phyloP scores from a whole-genome alignment of 352 stramenopile species.

The Discostella stelligera region DNA sequence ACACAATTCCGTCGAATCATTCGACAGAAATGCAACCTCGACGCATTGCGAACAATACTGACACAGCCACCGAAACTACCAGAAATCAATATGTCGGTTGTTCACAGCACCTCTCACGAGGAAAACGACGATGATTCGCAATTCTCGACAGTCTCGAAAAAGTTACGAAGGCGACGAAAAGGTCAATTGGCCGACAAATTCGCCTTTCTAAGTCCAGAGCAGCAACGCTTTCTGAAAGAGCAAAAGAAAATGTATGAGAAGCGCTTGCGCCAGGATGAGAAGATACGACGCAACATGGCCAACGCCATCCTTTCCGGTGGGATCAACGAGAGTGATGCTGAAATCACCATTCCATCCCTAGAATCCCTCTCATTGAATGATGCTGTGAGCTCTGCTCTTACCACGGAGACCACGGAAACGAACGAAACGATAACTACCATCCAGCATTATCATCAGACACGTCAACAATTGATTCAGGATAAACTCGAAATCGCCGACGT shows the following conservation, averaged over 20 bases:
- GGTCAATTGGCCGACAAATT: neutral
- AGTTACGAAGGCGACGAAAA: neutral
- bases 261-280: slow-evolving; percentile 19
- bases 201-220: neutral
- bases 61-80: slow-evolving; percentile 22
- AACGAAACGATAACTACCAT: neutral
- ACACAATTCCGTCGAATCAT: slow-evolving; percentile 30
- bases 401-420: neutral
- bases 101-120: neutral
- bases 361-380: slow-evolving; percentile 8
- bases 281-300: slow-evolving; percentile 14
- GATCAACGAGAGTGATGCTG: neutral
- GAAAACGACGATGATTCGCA: slow-evolving; percentile 8
- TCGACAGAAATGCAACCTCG: slow-evolving; percentile 21
- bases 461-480: slow-evolving; percentile 35
- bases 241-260: slow-evolving; percentile 20
- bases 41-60: slow-evolving; percentile 24
- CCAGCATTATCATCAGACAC: neutral
- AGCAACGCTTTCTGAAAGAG: slow-evolving; percentile 16
- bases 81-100: slow-evolving; percentile 15
- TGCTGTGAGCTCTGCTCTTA: neutral
- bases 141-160: slow-evolving; percentile 8
- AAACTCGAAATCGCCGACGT: slow-evolving; percentile 67
- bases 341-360: slow-evolving; percentile 4
- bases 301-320: slow-evolving; percentile 22